Conservation (phyloP, 495 filamentous ascomycete species). For the Aspergillus cavernicola region DNA sequence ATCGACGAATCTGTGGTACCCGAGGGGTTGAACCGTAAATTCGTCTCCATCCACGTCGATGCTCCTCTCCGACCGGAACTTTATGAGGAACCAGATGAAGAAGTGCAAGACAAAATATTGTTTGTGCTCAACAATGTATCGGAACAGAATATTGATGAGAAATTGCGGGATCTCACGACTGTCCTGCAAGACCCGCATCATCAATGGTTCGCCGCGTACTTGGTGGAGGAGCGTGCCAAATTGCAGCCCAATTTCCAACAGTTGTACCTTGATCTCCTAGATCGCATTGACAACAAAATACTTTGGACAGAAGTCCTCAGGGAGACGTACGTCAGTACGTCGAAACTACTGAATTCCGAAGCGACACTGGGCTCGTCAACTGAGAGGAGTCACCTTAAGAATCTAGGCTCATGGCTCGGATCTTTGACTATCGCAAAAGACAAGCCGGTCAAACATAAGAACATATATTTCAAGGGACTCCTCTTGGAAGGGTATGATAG, state of each 20-base stretch:
- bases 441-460: slow-evolving; percentile 92
- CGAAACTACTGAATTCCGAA: slow-evolving; percentile 85
- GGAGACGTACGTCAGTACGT: slow-evolving; percentile 87
- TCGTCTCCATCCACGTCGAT: slow-evolving; percentile 73
- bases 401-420: slow-evolving; percentile 87
- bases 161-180: slow-evolving; percentile 73
- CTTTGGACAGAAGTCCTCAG: slow-evolving; percentile 85
- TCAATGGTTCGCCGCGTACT: slow-evolving; percentile 92
- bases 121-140: slow-evolving; percentile 98
- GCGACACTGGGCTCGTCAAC: slow-evolving; percentile 70
- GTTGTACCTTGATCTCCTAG: slow-evolving; percentile 85
- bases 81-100: slow-evolving; percentile 78
- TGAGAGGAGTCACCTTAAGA: slow-evolving; percentile 86
- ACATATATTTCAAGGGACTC: slow-evolving; percentile 94
- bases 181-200: slow-evolving; percentile 75
- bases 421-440: slow-evolving; percentile 90
- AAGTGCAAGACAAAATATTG: slow-evolving; percentile 85
- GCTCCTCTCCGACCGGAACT: slow-evolving; percentile 51
- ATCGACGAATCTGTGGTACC: slow-evolving; percentile 53
- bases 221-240: slow-evolving; percentile 96
- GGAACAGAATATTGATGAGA: slow-evolving; percentile 75
- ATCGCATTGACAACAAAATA: slow-evolving; percentile 70
- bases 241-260: slow-evolving; percentile 93
- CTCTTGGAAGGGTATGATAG: slow-evolving; percentile 89
- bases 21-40: slow-evolving; percentile 55